Evolutionary conservation across 148 eudicot genomes (phyloP).

Genomic region (Rhododendron williamsianum): DNA sequence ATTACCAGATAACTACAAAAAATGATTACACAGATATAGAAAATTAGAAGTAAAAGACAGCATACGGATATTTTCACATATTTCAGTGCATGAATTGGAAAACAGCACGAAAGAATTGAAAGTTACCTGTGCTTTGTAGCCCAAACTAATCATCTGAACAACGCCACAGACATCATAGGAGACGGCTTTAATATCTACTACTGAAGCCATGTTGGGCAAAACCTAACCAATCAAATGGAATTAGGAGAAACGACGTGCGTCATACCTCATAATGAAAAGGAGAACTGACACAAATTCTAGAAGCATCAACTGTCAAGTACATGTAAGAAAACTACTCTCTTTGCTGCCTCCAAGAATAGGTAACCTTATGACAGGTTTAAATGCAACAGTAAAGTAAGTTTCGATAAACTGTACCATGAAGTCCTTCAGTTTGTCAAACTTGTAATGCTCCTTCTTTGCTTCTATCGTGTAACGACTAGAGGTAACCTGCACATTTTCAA

Average conservation of each 20-base stretch:
- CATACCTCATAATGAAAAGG: background rate
- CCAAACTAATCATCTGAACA: constrained; percentile 62
- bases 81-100: background rate
- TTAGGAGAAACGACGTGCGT: background rate
- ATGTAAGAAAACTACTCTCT: background rate
- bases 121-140: constrained; percentile 70
- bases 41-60: background rate
- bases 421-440: constrained; percentile 61
- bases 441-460: constrained; percentile 91
- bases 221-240: constrained; percentile 40
- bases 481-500: constrained; percentile 54
- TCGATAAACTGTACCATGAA: constrained; percentile 50
- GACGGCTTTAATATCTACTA: constrained; percentile 77
- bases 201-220: constrained; percentile 95
- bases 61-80: background rate
- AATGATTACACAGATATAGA: background rate
- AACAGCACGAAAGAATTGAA: background rate
- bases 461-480: constrained; percentile 75
- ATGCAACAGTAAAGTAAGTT: background rate
- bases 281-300: background rate
- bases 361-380: background rate
- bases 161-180: constrained; percentile 90
- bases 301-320: background rate
- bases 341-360: background rate
- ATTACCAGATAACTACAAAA: background rate